A percentile compares a stretch with the other conserved stretches of the same genome.
phyloP scores from a whole-genome alignment of 768 basidiomycete genomes.

The Pleurotus giganteus region DNA sequence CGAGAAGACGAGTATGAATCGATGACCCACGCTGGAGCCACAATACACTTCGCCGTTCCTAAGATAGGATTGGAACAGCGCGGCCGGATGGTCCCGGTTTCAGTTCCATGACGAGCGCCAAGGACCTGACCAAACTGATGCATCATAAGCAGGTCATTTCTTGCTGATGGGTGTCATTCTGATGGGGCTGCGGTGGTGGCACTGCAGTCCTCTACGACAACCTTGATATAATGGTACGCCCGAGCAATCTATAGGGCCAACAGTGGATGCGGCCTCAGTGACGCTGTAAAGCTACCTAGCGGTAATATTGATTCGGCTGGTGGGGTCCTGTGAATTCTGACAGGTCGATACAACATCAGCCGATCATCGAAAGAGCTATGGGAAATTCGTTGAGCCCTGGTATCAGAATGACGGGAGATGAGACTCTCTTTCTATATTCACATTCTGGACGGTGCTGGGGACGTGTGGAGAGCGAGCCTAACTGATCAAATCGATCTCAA shows the following conservation, averaged over 20 bases:
- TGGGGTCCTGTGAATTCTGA: background rate
- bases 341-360: background rate
- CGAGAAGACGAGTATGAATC: background rate
- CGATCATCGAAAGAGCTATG: background rate
- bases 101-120: conserved; percentile 4
- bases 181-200: background rate
- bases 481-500: conserved; percentile 7
- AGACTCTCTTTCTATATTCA: background rate
- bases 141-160: background rate
- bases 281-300: background rate
- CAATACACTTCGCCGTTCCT: conserved; percentile 1
- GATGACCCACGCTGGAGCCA: conserved; percentile 5
- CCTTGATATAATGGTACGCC: background rate
- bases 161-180: background rate
- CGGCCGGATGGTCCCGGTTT: background rate
- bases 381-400: background rate
- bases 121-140: conserved; percentile 1
- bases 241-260: background rate
- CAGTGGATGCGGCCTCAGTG: background rate
- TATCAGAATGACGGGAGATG: background rate
- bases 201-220: background rate
- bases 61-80: background rate
- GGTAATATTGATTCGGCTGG: conserved; percentile 3
- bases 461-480: conserved; percentile 5
- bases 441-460: background rate